A percentile compares a stretch with the other conserved stretches of the same genome.
phyloP scores from a whole-genome alignment of 352 stramenopile genomes.

The Globisporangium parvum region DNA sequence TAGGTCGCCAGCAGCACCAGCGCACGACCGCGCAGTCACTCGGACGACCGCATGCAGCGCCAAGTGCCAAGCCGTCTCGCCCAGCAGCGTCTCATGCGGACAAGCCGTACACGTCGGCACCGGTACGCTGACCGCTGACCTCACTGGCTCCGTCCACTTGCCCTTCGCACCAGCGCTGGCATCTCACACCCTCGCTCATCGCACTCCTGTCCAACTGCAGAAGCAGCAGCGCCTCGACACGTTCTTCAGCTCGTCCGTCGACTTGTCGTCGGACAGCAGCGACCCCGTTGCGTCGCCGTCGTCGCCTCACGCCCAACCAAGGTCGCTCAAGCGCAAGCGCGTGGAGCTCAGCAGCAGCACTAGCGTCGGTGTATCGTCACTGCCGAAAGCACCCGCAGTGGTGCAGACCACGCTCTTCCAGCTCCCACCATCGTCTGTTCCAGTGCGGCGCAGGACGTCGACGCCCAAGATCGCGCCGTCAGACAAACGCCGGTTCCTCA shows the following conservation, averaged over 20 bases:
- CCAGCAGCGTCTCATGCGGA: background rate
- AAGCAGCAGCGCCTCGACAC: conserved; percentile 40
- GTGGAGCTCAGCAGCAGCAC: conserved; percentile 16
- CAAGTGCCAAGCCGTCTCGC: too few species aligned
- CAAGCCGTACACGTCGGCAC: background rate
- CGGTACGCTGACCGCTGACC: too few species aligned
- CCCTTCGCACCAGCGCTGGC: too few species aligned
- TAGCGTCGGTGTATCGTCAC: too few species aligned
- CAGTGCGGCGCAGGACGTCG: too few species aligned
- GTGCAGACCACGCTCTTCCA: conserved; percentile 35
- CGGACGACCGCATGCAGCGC: too few species aligned
- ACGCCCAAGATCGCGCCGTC: too few species aligned
- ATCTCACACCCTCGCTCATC: too few species aligned
- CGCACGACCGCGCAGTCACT: too few species aligned
- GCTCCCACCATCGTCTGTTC: conserved; percentile 13
- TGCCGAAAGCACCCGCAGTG: conserved; percentile 16
- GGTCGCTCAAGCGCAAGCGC: conserved; percentile 6
- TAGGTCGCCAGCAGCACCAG: conserved; percentile 1
- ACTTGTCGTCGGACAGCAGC: conserved; percentile 1
- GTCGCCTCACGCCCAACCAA: background rate
- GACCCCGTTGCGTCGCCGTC: background rate
- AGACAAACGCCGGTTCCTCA: background rate
- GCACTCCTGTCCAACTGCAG: background rate
- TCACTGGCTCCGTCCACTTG: too few species aligned
- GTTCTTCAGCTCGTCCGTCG: conserved; percentile 24